Evolutionary conservation across 805 yeast species (phyloP).

Genomic region (Candida yuanshanica): DNA sequence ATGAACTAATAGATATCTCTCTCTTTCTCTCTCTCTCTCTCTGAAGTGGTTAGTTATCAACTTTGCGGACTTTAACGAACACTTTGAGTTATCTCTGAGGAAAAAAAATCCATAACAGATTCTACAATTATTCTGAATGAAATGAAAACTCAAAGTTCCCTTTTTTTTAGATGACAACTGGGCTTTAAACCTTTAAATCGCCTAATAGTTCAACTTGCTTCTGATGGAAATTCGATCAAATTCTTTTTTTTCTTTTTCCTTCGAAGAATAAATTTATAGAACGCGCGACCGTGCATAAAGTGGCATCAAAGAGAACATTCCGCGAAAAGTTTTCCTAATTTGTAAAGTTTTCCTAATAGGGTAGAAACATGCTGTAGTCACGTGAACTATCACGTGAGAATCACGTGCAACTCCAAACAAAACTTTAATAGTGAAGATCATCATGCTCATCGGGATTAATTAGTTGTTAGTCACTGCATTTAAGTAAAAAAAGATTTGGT

Average conservation of each 20-base stretch:
- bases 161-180: background rate
- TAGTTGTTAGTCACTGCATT: too few species aligned
- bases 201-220: background rate
- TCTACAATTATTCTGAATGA: background rate
- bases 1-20: background rate
- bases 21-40: too few species aligned
- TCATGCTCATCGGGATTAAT: too few species aligned
- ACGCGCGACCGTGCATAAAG: background rate
- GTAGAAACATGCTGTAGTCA: background rate
- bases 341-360: too few species aligned
- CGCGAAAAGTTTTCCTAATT: too few species aligned
- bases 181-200: background rate
- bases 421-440: too few species aligned
- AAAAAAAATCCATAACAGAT: background rate
- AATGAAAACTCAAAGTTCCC: background rate
- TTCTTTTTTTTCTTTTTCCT: constrained; percentile 1
- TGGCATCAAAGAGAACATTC: too few species aligned
- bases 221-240: constrained; percentile 2
- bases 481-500: too few species aligned
- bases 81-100: background rate
- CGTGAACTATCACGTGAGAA: background rate
- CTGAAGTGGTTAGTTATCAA: too few species aligned
- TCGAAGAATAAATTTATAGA: background rate
- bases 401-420: background rate
- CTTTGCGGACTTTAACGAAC: too few species aligned